Percentiles rank a stretch among this genome's conserved stretches.
These are phyloP conservation scores for Astragalus membranaceus DNA, from an alignment of 306 rosid species.

Conservation along the genomic window DNA sequence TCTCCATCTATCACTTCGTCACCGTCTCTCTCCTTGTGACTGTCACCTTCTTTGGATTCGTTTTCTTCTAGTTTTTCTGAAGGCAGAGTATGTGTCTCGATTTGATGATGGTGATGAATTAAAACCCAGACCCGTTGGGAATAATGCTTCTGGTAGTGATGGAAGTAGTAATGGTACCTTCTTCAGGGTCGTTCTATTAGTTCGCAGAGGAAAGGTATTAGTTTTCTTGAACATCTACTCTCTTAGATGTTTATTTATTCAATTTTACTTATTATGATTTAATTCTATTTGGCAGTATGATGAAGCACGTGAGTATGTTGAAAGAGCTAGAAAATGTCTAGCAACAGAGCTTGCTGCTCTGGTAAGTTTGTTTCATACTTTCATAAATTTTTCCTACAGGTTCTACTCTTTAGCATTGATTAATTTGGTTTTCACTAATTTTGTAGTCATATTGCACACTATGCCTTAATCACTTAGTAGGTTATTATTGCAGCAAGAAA, in stretches of 20 bases:
- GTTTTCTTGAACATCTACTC: constrained; percentile 2
- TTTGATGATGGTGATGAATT: constrained; percentile 99
- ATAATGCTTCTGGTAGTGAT: constrained; percentile 72
- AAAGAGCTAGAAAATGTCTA: constrained; percentile 96
- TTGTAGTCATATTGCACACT: neutral
- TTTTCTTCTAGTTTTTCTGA: no score
- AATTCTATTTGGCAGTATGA: constrained; percentile 55
- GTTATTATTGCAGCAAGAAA: neutral
- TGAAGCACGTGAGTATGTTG: constrained; percentile 93
- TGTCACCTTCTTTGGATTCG: no score
- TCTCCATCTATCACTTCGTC: no score
- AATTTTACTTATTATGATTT: constrained; percentile 11
- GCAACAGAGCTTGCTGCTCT: constrained; percentile 99
- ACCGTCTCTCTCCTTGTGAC: no score
- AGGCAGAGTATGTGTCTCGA: constrained; percentile 90
- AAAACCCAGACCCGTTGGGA: constrained; percentile 74
- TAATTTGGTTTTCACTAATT: neutral
- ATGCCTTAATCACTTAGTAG: neutral
- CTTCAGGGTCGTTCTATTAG: constrained; percentile 81
- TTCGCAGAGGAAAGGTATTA: constrained; percentile 86
- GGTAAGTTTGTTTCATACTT: constrained; percentile 54
- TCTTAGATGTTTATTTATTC: neutral
- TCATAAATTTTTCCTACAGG: neutral
- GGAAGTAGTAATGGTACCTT: constrained; percentile 96
- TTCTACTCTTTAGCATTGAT: neutral